phyloP scores from a whole-genome alignment of 2,329 filamentous ascomycete species.

The Ustulina deusta region DNA sequence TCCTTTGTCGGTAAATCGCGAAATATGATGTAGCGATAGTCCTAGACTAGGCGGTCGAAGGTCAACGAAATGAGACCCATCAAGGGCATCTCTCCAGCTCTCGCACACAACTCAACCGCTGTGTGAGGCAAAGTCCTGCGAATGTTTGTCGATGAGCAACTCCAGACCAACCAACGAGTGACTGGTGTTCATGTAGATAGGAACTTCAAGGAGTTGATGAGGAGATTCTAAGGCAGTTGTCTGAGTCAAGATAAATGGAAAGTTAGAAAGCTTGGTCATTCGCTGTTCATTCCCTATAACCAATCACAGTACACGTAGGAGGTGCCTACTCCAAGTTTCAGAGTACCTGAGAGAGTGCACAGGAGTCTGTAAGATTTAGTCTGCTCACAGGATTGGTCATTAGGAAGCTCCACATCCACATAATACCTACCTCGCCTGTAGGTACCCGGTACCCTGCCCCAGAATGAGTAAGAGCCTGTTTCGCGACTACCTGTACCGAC shows the following conservation, averaged over 20 bases:
- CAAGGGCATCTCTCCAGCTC: constrained; percentile 16
- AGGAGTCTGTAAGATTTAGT: constrained; percentile 5
- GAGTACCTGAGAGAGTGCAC: neutral
- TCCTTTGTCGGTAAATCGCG: constrained; percentile 17
- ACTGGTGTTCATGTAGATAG: constrained; percentile 14
- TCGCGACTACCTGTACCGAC: too few species aligned
- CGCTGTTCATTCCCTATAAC: constrained; percentile 10
- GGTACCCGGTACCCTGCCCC: neutral
- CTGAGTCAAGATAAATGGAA: constrained; percentile 24
- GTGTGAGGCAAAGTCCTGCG: constrained; percentile 6
- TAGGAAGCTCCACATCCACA: constrained; percentile 13
- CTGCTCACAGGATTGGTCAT: constrained; percentile 11
- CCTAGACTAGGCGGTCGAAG: constrained; percentile 5
- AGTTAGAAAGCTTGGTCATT: constrained; percentile 14
- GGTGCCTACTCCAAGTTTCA: neutral
- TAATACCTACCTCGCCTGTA: neutral
- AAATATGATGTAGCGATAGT: constrained; percentile 23
- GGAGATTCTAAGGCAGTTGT: constrained; percentile 17
- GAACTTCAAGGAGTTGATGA: neutral
- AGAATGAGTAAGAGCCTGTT: too few species aligned
- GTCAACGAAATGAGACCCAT: constrained; percentile 18
- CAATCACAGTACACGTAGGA: neutral
- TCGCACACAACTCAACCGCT: constrained; percentile 18
- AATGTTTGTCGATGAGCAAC: neutral
- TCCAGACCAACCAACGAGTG: constrained; percentile 17